Evolutionary conservation across 1,139 yeast genomes (phyloP).

Genomic region (Pichia sp.): DNA sequence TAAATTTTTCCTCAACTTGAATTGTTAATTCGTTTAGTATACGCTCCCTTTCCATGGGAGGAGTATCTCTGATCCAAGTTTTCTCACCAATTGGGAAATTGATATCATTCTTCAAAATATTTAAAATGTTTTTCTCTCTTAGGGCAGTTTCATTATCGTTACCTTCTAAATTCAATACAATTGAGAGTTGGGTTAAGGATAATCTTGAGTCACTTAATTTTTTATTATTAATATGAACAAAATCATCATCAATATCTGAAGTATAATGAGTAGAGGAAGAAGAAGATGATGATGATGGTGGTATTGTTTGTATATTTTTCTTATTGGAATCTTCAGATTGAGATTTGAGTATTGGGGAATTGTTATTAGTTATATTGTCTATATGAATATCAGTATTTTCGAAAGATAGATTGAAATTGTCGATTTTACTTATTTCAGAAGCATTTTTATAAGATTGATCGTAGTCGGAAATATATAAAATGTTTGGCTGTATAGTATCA

Average conservation of each 20-base stretch:
- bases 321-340: constrained; percentile 7
- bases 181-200: constrained; percentile 49
- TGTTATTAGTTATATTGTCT: neutral
- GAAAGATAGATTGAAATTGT: constrained; percentile 12
- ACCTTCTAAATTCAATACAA: constrained; percentile 44
- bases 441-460: neutral
- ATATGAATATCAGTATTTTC: neutral
- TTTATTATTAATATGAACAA: constrained; percentile 11
- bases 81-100: constrained; percentile 65
- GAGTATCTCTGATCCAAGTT: constrained; percentile 79
- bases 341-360: constrained; percentile 22
- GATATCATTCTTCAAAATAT: constrained; percentile 48
- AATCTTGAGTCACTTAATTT: constrained; percentile 42
- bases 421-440: neutral
- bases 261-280: neutral
- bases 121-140: constrained; percentile 56
- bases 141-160: constrained; percentile 46
- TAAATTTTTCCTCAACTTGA: constrained; percentile 43
- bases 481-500: neutral
- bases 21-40: constrained; percentile 44
- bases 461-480: neutral
- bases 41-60: constrained; percentile 40
- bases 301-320: too few species aligned
- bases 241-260: neutral
- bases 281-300: too few species aligned